A percentile compares a stretch with the other conserved stretches of the same genome.
phyloP scores from a whole-genome alignment of 1,284 basidiomycete genomes.

The Xerocomus nothofagi region DNA sequence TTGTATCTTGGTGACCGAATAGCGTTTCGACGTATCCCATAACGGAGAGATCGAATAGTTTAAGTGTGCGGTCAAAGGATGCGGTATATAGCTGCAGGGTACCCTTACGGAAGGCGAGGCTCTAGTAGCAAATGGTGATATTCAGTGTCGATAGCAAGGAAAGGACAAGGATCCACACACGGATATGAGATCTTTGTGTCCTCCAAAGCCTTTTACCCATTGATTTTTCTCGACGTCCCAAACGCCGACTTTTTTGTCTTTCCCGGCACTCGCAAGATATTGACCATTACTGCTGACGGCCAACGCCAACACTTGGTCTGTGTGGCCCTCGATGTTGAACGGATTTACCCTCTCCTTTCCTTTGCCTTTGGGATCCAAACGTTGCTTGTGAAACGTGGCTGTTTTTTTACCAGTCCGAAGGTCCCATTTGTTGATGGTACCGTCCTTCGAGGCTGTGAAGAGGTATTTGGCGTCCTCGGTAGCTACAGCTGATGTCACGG shows the following conservation, averaged over 20 bases:
- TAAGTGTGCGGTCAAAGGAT: conserved; percentile 90
- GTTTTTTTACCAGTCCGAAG: conserved; percentile 61
- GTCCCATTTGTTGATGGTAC: conserved; percentile 81
- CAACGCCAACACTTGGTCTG: conserved; percentile 80
- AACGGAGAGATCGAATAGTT: conserved; percentile 68
- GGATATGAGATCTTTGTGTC: conserved; percentile 85
- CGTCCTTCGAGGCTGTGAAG: conserved; percentile 85
- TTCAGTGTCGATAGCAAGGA: conserved; percentile 1
- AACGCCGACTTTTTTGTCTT: conserved; percentile 77
- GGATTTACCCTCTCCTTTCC: conserved; percentile 48
- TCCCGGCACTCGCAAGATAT: conserved; percentile 84
- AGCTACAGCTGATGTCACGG: conserved; percentile 75
- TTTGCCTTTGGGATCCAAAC: conserved; percentile 40
- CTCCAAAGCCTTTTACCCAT: conserved; percentile 79
- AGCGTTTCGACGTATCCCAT: conserved; percentile 95
- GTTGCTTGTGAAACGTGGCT: conserved; percentile 59
- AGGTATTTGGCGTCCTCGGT: conserved; percentile 69
- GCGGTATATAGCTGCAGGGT: conserved; percentile 84
- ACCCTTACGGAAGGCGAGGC: conserved; percentile 81
- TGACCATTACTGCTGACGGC: conserved; percentile 86
- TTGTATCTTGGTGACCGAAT: conserved; percentile 95
- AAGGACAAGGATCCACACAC: conserved; percentile 47
- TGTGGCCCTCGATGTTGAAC: conserved; percentile 68
- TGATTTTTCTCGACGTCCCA: conserved; percentile 77
- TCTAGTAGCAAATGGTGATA: conserved; percentile 39